phyloP scores from a whole-genome alignment of 495 filamentous ascomycete genomes.

The Paragyromitra xinjiangensis region DNA sequence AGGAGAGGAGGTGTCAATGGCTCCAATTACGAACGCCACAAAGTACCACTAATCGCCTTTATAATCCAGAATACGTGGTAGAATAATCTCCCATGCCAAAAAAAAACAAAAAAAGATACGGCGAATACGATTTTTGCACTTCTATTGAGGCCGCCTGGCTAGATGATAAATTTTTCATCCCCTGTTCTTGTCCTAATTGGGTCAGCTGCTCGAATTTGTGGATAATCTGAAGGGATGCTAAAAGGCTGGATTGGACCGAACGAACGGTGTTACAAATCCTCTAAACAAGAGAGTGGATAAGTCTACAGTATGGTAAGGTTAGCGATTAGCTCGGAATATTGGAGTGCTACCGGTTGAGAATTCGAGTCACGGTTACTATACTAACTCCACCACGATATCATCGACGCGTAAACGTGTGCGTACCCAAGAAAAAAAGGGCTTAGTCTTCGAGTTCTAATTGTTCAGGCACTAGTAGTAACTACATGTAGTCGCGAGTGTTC shows the following conservation, averaged over 20 bases:
- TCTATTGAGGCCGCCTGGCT: background rate
- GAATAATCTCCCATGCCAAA: slow-evolving; percentile 8
- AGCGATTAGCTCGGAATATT: background rate
- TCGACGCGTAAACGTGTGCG: background rate
- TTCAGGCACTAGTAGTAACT: background rate
- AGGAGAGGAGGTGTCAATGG: slow-evolving; percentile 1
- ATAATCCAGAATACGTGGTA: slow-evolving; percentile 32
- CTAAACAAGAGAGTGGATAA: background rate
- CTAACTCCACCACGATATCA: background rate
- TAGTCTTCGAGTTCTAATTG: background rate
- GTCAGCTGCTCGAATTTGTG: background rate
- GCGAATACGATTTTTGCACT: slow-evolving; percentile 28
- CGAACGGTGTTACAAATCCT: background rate
- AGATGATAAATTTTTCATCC: background rate
- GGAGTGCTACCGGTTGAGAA: background rate
- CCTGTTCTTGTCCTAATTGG: background rate
- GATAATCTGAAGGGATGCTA: background rate
- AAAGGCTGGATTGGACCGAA: background rate
- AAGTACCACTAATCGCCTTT: slow-evolving; percentile 25
- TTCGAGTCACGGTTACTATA: background rate
- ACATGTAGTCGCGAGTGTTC: background rate
- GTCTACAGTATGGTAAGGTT: too few species aligned
- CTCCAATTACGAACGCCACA: slow-evolving; percentile 23
- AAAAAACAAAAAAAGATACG: slow-evolving; percentile 22
- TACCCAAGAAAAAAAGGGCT: background rate